These are phyloP conservation scores for Aspergillus homomorphus DNA, from an alignment of 495 filamentous ascomycete genomes.

Conservation along the genomic window DNA sequence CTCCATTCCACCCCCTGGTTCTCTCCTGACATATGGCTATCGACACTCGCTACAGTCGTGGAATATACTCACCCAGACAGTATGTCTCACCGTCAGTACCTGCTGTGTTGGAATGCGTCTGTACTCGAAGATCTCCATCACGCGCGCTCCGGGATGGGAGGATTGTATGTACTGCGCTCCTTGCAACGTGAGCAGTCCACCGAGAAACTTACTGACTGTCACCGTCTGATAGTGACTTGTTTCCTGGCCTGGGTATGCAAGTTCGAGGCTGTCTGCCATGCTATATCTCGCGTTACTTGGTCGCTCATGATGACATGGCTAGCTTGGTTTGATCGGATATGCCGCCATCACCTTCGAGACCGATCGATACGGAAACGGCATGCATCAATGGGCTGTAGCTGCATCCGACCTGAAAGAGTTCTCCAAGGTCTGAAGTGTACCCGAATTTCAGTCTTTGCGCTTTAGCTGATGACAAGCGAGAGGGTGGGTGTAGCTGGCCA, in stretches of 20 bases:
- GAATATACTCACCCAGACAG: conserved; percentile 22
- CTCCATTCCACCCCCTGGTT: neutral
- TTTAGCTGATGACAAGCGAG: conserved; percentile 1
- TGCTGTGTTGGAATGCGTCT: conserved; percentile 26
- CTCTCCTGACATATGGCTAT: conserved; percentile 7
- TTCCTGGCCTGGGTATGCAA: conserved; percentile 24
- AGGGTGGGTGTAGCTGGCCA: conserved; percentile 31
- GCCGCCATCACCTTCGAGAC: conserved; percentile 18
- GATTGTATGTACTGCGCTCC: conserved; percentile 26
- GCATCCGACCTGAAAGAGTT: conserved; percentile 11
- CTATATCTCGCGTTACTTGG: neutral
- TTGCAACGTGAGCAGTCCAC: neutral
- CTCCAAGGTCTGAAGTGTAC: conserved; percentile 5
- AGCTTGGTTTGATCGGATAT: conserved; percentile 23
- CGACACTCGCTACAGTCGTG: conserved; percentile 11
- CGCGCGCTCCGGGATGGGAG: conserved; percentile 27
- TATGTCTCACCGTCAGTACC: conserved; percentile 25
- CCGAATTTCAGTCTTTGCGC: neutral
- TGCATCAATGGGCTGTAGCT: conserved; percentile 14
- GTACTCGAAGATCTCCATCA: conserved; percentile 26
- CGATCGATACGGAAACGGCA: conserved; percentile 24
- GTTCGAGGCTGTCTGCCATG: neutral
- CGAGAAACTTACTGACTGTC: neutral
- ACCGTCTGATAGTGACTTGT: conserved; percentile 15
- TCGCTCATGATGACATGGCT: neutral